phyloP scores from a whole-genome alignment of 2,329 filamentous ascomycete species.

The Pyricularia grisea region DNA sequence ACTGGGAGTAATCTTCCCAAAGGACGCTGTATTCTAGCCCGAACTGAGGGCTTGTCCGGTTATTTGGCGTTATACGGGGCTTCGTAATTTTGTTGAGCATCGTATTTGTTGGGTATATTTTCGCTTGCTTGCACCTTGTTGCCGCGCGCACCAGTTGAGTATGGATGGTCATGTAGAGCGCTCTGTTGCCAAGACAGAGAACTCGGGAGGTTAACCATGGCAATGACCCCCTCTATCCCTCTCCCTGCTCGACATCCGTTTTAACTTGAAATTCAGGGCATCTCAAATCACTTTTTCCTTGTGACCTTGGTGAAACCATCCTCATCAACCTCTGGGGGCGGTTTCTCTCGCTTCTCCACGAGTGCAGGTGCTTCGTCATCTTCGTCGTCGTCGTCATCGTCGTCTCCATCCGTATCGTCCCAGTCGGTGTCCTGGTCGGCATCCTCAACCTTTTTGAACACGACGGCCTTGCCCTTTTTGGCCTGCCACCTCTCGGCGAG shows the following conservation, averaged over 20 bases:
- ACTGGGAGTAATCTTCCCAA: conserved; percentile 53
- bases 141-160: background rate
- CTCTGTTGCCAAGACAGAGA: background rate
- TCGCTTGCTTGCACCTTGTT: background rate
- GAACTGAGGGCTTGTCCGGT: background rate
- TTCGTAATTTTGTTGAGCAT: background rate
- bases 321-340: conserved; percentile 64
- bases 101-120: background rate
- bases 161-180: background rate
- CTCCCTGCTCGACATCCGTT: background rate
- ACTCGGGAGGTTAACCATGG: background rate
- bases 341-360: conserved; percentile 51
- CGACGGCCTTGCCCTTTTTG: conserved; percentile 48
- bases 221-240: background rate
- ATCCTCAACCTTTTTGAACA: conserved; percentile 46
- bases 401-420: conserved; percentile 44
- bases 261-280: background rate
- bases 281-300: conserved; percentile 47
- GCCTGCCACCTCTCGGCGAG: conserved; percentile 55
- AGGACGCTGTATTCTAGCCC: background rate
- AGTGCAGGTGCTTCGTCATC: conserved; percentile 58
- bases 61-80: background rate
- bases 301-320: conserved; percentile 74
- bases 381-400: conserved; percentile 53
- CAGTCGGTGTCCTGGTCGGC: conserved; percentile 51